Evolutionary conservation across 805 yeast species (phyloP), one percentile per base, ranked within the genome.

Genomic region (Yamadazyma ubonensis): DNA sequence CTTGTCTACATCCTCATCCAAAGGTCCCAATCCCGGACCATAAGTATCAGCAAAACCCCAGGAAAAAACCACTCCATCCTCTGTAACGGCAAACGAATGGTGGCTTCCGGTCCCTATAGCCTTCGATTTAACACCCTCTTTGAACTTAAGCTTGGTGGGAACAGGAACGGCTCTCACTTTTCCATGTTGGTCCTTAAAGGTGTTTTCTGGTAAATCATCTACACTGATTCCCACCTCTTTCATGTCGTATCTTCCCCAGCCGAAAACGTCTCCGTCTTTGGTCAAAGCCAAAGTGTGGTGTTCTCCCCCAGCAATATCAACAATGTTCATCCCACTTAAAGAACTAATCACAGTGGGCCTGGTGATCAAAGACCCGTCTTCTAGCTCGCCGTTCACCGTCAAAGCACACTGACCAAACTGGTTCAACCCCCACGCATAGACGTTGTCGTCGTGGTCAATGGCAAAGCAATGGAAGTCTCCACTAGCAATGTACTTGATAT

Each of bases 41-140:
- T 88, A 93, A 1, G 96, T 90, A 50, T 91, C 98, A 32, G 95
- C 97, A 58, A 90, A 93, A 1, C 99, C 99, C 99, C 99, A 93
- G 1, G 97, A 78, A 67, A 80, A 93, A 1, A 81, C 86, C 37
- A 86, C 67, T 10, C 99, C 99, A 52, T 86, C 88, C 16, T 71
- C 76, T 3, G 95, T 79, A 4, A 90, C 74, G 1, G 96, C 97
- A 40, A 93, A 65, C 2, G 95, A 84, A 59, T 93, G 99, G 54
- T 93, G 98, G 1, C 96, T 83, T 1, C 99, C 99, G 26, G 83
- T 79, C 5, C 95, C 83, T 31, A 91, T 70, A 0, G 63, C 43
- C 43, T 65, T 66, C 31, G 61, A 54, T 38, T 59, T 61, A 22
- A 66, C 52, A 8, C 49, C 51, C 25, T 73, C 70, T 17, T 51